These are phyloP conservation scores for Cyclospora cayetanensis DNA, from an alignment of 169 alveolate genomes.

Conservation along the genomic window DNA sequence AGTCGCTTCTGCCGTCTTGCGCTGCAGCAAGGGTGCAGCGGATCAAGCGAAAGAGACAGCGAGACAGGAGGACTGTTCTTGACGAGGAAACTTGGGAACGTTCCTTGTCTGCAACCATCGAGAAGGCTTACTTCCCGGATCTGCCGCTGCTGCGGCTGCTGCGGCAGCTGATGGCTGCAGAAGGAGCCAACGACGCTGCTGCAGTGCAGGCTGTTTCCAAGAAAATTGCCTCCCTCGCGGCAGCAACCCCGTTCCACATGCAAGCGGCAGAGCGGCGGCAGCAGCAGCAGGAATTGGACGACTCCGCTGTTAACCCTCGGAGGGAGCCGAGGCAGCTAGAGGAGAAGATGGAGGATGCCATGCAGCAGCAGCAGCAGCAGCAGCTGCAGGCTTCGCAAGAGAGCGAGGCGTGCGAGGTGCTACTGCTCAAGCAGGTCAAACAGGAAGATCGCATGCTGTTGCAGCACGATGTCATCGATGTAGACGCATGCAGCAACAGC, in stretches of 20 bases:
- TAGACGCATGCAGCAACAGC: background rate
- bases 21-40: background rate
- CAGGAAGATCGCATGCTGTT: background rate
- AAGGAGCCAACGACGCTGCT: background rate
- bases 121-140: conserved; percentile 49
- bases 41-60: background rate
- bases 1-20: background rate
- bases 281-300: too few species aligned
- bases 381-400: background rate
- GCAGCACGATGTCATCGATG: conserved; percentile 5
- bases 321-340: background rate
- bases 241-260: background rate
- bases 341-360: background rate
- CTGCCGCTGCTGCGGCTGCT: conserved; percentile 66
- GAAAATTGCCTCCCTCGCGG: background rate
- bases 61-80: background rate
- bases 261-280: background rate
- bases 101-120: conserved; percentile 25
- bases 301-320: too few species aligned
- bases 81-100: background rate
- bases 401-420: background rate
- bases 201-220: background rate
- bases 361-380: background rate
- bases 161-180: conserved; percentile 58
- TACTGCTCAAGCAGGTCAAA: conserved; percentile 19